Percentiles rank a stretch among this genome's conserved stretches.
Conservation (phyloP, 2,329 filamentous ascomycete species). For the Drechslerella dactyloides region DNA sequence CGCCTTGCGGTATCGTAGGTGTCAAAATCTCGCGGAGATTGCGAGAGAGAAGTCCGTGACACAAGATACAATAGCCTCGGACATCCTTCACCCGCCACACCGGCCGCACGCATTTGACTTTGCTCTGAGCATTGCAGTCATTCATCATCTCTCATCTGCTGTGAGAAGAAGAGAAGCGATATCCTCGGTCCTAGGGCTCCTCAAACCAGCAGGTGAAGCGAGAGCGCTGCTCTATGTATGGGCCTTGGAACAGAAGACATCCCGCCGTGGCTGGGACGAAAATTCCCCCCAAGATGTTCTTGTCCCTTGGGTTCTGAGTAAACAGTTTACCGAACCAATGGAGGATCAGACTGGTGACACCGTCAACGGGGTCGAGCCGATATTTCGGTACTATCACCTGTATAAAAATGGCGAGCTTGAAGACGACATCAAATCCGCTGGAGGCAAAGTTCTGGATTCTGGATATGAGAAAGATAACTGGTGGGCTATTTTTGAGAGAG, state of each 20-base stretch:
- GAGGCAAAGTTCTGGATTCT: conserved; percentile 75
- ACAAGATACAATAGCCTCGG: conserved; percentile 77
- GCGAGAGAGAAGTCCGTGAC: conserved; percentile 61
- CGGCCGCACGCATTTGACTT: conserved; percentile 74
- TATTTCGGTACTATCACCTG: conserved; percentile 91
- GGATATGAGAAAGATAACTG: conserved; percentile 98
- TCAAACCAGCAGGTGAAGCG: conserved; percentile 59
- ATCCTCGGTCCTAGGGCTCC: conserved; percentile 70
- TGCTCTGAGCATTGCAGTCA: conserved; percentile 88
- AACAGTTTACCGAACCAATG: conserved; percentile 36
- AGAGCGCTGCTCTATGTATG: conserved; percentile 86
- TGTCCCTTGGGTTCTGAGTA: conserved; percentile 85
- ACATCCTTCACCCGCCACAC: conserved; percentile 83
- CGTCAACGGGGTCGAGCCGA: conserved; percentile 63
- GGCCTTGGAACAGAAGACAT: conserved; percentile 89
- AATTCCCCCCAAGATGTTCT: conserved; percentile 86
- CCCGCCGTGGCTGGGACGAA: conserved; percentile 86
- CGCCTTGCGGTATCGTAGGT: conserved; percentile 59
- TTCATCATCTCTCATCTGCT: conserved; percentile 87
- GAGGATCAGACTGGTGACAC: background rate
- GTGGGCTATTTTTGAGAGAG: conserved; percentile 76
- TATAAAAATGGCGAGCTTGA: conserved; percentile 88
- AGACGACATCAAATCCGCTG: conserved; percentile 74
- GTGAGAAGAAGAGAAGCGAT: conserved; percentile 76
- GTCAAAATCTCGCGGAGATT: conserved; percentile 66